phyloP scores from a whole-genome alignment of 2,329 filamentous ascomycete species.

The Chrysoporthe cubensis region DNA sequence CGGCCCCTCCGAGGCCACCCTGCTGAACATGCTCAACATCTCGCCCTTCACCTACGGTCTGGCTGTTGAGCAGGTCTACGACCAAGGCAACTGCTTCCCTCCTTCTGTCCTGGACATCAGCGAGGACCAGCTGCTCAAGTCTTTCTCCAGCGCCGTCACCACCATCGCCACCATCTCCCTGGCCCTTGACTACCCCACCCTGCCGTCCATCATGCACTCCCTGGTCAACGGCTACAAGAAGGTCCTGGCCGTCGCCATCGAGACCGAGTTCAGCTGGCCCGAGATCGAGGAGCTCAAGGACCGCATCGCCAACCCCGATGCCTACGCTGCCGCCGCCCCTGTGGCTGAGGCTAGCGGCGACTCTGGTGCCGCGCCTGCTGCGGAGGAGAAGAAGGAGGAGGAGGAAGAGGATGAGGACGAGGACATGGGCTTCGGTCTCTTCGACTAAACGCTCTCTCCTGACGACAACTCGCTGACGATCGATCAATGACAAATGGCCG shows the following conservation, averaged over 20 bases:
- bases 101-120: conserved; percentile 87
- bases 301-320: conserved; percentile 98
- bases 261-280: conserved; percentile 91
- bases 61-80: conserved; percentile 95
- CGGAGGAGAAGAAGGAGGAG: conserved; percentile 60
- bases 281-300: conserved; percentile 99
- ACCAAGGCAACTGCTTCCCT: conserved; percentile 92
- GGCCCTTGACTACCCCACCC: conserved; percentile 91
- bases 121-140: conserved; percentile 89
- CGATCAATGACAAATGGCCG: conserved; percentile 17
- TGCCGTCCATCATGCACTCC: conserved; percentile 95
- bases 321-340: conserved; percentile 85
- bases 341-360: conserved; percentile 60
- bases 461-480: conserved; percentile 12
- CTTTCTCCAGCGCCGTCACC: conserved; percentile 78
- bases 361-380: conserved; percentile 53
- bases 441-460: conserved; percentile 40
- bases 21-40: conserved; percentile 99
- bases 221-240: conserved; percentile 99
- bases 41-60: conserved; percentile 99
- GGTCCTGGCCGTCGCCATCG: conserved; percentile 82
- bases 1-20: conserved; percentile 96
- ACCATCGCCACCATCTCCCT: conserved; percentile 91
- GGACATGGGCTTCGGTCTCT: conserved; percentile 79
- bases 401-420: conserved; percentile 71